phyloP scores from a whole-genome alignment of 2,329 filamentous ascomycete genomes.

The Fusarium sp. region DNA sequence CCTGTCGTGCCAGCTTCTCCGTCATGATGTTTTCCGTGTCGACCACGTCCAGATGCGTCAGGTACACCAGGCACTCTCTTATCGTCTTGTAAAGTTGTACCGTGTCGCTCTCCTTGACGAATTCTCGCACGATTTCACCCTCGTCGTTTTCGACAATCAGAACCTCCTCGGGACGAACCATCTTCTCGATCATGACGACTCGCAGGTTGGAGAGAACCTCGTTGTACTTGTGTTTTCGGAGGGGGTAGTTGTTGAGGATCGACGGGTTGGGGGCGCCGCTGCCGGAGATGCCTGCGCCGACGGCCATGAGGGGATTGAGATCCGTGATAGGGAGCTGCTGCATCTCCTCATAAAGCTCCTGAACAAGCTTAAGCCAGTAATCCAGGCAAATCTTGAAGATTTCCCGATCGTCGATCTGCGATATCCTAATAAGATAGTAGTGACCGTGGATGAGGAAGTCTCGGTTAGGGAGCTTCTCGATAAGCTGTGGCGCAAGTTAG shows the following conservation, averaged over 20 bases:
- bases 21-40: constrained; percentile 99
- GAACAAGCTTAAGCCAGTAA: constrained; percentile 98
- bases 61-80: constrained; percentile 93
- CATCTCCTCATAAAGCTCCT: constrained; percentile 99
- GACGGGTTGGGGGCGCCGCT: constrained; percentile 87
- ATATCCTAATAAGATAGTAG: constrained; percentile 98
- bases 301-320: constrained; percentile 87
- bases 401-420: constrained; percentile 97
- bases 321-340: constrained; percentile 94
- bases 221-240: constrained; percentile 97
- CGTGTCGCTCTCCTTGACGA: constrained; percentile 99
- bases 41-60: constrained; percentile 96
- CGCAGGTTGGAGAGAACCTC: constrained; percentile 94
- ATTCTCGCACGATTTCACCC: constrained; percentile 98
- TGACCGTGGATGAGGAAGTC: constrained; percentile 96
- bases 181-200: constrained; percentile 99
- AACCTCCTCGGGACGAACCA: constrained; percentile 98
- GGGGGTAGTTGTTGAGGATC: constrained; percentile 88
- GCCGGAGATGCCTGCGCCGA: constrained; percentile 78
- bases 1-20: constrained; percentile 94
- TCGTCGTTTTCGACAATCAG: constrained; percentile 99
- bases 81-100: constrained; percentile 99
- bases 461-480: constrained; percentile 94
- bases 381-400: constrained; percentile 99
- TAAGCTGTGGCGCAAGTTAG: constrained; percentile 67